A percentile compares a stretch with the other conserved stretches of the same genome.
Conservation (phyloP, 2,329 filamentous ascomycete species). For the Bipolaris gigantea region DNA sequence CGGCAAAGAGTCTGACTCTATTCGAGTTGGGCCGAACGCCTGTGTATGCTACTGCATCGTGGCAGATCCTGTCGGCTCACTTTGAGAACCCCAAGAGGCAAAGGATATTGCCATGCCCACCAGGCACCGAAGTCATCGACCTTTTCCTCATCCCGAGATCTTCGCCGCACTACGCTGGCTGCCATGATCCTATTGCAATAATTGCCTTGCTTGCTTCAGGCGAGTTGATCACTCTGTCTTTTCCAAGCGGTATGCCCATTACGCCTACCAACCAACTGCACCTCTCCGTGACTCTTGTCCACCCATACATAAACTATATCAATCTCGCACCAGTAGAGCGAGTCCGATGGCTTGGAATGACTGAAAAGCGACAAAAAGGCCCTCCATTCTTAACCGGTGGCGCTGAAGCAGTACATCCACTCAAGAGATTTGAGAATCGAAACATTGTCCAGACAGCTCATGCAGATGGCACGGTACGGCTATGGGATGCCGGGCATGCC, state of each 20-base stretch:
- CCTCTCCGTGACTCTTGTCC: slow-evolving; percentile 81
- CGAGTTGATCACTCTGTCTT: slow-evolving; percentile 85
- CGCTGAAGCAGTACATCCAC: slow-evolving; percentile 67
- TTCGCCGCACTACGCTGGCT: slow-evolving; percentile 83
- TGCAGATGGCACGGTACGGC: slow-evolving; percentile 83
- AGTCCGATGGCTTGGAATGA: slow-evolving; percentile 84
- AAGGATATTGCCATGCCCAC: slow-evolving; percentile 72
- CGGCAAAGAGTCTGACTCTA: slow-evolving; percentile 79
- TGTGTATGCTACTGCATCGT: slow-evolving; percentile 86
- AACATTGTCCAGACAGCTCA: slow-evolving; percentile 87
- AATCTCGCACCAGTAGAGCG: slow-evolving; percentile 75
- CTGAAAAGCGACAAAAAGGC: slow-evolving; percentile 78
- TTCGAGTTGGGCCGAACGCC: slow-evolving; percentile 88
- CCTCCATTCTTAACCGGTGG: slow-evolving; percentile 80
- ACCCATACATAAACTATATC: slow-evolving; percentile 80
- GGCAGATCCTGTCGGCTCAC: slow-evolving; percentile 78
- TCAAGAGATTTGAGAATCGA: slow-evolving; percentile 78
- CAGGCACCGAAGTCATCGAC: slow-evolving; percentile 74
- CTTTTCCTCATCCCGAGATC: slow-evolving; percentile 80
- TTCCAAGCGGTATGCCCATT: slow-evolving; percentile 88
- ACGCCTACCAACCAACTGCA: slow-evolving; percentile 92
- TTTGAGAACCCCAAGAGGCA: slow-evolving; percentile 75
- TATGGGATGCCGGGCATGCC: slow-evolving; percentile 90
- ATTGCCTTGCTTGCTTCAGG: slow-evolving; percentile 80
- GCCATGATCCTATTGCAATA: slow-evolving; percentile 87